Evolutionary conservation across 805 yeast genomes (phyloP).

Genomic region (Phaffomyces antillensis): DNA sequence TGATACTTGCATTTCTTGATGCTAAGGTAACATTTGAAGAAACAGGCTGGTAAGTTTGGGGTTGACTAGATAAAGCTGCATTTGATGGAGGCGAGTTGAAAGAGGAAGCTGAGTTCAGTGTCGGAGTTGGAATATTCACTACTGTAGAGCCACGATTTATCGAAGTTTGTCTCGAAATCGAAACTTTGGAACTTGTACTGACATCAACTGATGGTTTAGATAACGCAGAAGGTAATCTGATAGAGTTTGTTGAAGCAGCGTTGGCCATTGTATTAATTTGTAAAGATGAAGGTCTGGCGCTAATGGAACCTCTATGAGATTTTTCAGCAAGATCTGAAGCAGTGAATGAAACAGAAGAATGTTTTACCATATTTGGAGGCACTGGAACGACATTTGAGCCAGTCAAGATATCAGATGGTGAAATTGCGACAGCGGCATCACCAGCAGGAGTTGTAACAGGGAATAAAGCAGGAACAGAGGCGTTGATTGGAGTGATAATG

Average conservation of each 20-base stretch:
- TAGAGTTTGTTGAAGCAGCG: conserved; percentile 1
- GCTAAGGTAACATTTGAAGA: conserved; percentile 1
- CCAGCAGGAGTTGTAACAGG: conserved; percentile 1
- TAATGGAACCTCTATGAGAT: conserved; percentile 50
- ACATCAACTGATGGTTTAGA: background rate
- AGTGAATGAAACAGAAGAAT: conserved; percentile 37
- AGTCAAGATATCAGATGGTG: conserved; percentile 2
- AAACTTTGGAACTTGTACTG: background rate
- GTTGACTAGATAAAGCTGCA: background rate
- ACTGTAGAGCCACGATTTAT: background rate
- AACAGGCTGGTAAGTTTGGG: background rate
- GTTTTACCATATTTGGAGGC: background rate
- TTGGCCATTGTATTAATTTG: conserved; percentile 17
- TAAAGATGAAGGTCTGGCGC: conserved; percentile 42
- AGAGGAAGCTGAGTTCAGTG: background rate
- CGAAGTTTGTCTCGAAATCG: conserved; percentile 13
- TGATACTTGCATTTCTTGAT: conserved; percentile 17
- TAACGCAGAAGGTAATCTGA: conserved; percentile 6
- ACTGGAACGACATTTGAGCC: background rate
- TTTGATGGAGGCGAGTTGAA: background rate
- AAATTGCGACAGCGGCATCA: background rate
- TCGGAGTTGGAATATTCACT: background rate
- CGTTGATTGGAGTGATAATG: background rate
- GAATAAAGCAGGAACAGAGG: background rate
- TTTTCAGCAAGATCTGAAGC: conserved; percentile 36